Base-by-base conservation (phyloP, 2,329 filamentous ascomycete species). In the Aureobasidium sp. region DNA sequence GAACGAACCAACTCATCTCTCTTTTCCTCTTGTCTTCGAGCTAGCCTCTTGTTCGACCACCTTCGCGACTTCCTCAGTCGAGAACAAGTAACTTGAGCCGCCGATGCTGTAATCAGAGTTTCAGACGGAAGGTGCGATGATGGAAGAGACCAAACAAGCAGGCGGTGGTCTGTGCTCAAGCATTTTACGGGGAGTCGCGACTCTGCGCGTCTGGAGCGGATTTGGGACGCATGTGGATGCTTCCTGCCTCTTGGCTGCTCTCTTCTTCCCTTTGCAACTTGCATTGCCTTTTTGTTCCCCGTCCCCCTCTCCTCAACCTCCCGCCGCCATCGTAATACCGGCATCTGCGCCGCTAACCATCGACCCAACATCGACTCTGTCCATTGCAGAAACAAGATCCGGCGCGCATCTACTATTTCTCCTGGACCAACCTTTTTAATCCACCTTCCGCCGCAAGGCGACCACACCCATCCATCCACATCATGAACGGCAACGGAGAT, bases 401-500 rank as follows among this genome's bases (percentile, higher is more conserved):
- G 5, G 17, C 50, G 29, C 50, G 42, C 38, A 23, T 61, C 23
- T 27, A 40, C 33, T 31, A 42, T 33, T 23, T 54, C 57, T 49
- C 54, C 57, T 53, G 57, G 60, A 29, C 50, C 46, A 37, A 42
- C 31, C 47, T 40, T 49, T 58, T 40, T 42, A 27, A 50, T 60
- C 5, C 25, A 31, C 37, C 40, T 49, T 55, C 61, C 51, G 51
- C 60, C 45, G 61, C 47, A 50, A 58, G 61, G 60, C 61, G 45
- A 49, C 19, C 21, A 58, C 38, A 55, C 23, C 40, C 47, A 33
- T 19, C 33, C 8, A 42, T 10, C 31, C 40, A 25, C 63, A 63
- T 38, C 47, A 64, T 64, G 63, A 64, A 64, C 63, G 63, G 63
- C 29, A 61, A 64, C 59, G 45, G 53, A 17, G 50, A 62, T 50